Percentiles rank a stretch among this genome's conserved stretches.
phyloP scores from a whole-genome alignment of 179 eudicot species.

The Patellifolia procumbens region DNA sequence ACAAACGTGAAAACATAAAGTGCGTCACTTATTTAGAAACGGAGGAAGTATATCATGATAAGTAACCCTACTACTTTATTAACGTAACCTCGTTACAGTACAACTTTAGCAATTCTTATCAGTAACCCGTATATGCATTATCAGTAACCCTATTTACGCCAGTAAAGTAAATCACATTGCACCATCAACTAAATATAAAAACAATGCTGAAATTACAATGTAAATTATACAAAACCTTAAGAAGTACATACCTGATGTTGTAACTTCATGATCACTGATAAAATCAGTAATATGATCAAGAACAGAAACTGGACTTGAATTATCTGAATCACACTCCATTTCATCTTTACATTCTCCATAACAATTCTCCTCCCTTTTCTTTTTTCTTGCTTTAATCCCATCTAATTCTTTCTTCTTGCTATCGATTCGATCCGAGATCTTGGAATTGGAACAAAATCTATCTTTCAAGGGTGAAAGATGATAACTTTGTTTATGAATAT shows the following conservation, averaged over 20 bases:
- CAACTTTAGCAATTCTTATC: too few species aligned
- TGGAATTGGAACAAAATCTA: too few species aligned
- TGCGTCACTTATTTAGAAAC: too few species aligned
- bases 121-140: too few species aligned
- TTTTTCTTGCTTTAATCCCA: conserved; percentile 28
- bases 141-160: too few species aligned
- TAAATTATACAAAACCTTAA: background rate
- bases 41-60: too few species aligned
- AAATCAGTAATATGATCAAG: conserved; percentile 54
- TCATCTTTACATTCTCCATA: conserved; percentile 34
- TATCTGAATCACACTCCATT: conserved; percentile 48
- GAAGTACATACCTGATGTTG: conserved; percentile 42
- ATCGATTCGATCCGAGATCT: too few species aligned
- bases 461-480: conserved; percentile 30
- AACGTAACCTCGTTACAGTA: too few species aligned
- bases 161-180: too few species aligned
- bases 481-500: conserved; percentile 33
- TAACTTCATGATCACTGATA: conserved; percentile 40
- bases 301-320: conserved; percentile 79
- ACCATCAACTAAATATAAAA: background rate
- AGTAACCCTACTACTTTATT: too few species aligned
- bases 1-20: too few species aligned
- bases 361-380: conserved; percentile 31
- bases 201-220: background rate
- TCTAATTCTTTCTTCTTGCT: conserved; percentile 21